phyloP scores from a whole-genome alignment of 805 yeast species.

The Ogataea degrootiae region DNA sequence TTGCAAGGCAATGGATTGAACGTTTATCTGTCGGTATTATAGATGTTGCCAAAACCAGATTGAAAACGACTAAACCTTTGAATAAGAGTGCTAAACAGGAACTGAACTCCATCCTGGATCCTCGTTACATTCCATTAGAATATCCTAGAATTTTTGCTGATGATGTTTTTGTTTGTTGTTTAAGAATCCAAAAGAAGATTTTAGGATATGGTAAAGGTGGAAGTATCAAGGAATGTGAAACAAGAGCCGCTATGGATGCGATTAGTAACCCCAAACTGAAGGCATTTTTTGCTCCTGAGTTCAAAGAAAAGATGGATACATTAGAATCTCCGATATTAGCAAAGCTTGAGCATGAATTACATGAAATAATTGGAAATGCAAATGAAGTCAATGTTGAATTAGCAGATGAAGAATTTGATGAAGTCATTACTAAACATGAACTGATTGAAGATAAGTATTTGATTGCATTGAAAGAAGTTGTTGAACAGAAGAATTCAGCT shows the following conservation, averaged over 20 bases:
- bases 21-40: constrained; percentile 44
- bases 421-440: too few relatives aligned
- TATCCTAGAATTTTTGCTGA: constrained; percentile 33
- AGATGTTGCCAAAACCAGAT: constrained; percentile 28
- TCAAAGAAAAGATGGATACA: not conserved
- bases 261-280: constrained; percentile 26
- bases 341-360: not conserved
- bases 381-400: not conserved
- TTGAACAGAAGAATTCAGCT: too few relatives aligned
- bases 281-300: not conserved
- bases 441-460: too few relatives aligned
- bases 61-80: constrained; percentile 34
- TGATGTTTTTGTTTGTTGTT: constrained; percentile 57
- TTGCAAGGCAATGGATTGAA: constrained; percentile 52
- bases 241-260: constrained; percentile 79
- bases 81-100: constrained; percentile 68
- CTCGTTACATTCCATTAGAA: constrained; percentile 50
- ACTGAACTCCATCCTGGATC: constrained; percentile 67
- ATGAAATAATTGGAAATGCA: not conserved
- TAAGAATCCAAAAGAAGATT: constrained; percentile 55
- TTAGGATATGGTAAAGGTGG: constrained; percentile 70
- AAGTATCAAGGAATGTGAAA: constrained; percentile 70
- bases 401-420: too few relatives aligned
- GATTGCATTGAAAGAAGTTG: too few relatives aligned
- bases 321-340: not conserved